These are phyloP conservation scores for Aspergillus novofumigatus DNA, from an alignment of 2,329 filamentous ascomycete species.

Conservation along the genomic window DNA sequence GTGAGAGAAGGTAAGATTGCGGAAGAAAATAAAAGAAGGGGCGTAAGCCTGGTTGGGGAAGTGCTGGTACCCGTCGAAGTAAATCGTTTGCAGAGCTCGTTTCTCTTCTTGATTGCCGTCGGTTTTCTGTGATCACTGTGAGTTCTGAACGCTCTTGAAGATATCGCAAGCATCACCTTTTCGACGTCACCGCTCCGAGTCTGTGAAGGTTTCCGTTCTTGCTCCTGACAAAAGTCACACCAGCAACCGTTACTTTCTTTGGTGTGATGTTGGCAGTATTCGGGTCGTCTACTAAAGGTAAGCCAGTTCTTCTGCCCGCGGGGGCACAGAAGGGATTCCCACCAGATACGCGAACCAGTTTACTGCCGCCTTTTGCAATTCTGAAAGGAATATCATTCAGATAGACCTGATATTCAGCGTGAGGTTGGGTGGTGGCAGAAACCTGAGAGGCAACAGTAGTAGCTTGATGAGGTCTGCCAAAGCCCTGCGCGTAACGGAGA, in stretches of 20 bases:
- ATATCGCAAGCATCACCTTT: constrained; percentile 57
- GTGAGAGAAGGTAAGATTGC: constrained; percentile 16
- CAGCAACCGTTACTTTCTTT: constrained; percentile 67
- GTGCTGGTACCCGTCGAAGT: constrained; percentile 50
- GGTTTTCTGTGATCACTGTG: constrained; percentile 25
- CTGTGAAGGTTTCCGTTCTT: constrained; percentile 85
- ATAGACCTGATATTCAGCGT: constrained; percentile 57
- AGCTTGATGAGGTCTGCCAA: constrained; percentile 16
- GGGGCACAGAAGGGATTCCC: constrained; percentile 31
- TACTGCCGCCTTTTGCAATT: constrained; percentile 74
- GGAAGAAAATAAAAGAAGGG: constrained; percentile 8
- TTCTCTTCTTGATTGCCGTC: constrained; percentile 61
- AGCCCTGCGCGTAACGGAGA: constrained; percentile 35
- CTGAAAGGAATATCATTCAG: constrained; percentile 71
- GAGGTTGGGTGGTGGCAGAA: constrained; percentile 23
- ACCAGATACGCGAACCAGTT: constrained; percentile 72
- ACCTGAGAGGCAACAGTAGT: constrained; percentile 19
- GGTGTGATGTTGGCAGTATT: constrained; percentile 66
- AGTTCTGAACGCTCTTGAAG: constrained; percentile 13
- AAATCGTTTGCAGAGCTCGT: constrained; percentile 68
- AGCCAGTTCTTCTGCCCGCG: constrained; percentile 40
- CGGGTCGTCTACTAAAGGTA: constrained; percentile 48
- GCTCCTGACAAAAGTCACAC: constrained; percentile 78
- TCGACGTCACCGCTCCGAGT: constrained; percentile 67
- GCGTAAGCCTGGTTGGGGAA: constrained; percentile 24